Percentiles rank a stretch among this genome's conserved stretches.
Conservation (phyloP, 192 early-diverging fungal genomes). For the Coemansia sp. region DNA sequence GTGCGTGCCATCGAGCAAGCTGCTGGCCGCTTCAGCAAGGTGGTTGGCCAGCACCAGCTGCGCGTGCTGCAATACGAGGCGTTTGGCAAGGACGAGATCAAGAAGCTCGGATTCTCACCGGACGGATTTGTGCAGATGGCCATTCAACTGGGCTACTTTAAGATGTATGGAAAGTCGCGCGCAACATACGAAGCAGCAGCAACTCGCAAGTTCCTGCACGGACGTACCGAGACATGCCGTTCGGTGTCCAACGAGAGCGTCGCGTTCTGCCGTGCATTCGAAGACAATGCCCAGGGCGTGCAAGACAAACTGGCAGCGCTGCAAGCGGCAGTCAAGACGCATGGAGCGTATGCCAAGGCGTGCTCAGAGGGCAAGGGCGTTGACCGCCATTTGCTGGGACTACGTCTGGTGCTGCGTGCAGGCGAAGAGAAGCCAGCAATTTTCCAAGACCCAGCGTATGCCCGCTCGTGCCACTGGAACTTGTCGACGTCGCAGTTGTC, state of each 20-base stretch:
- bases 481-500: slow-evolving; percentile 92
- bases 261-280: slow-evolving; percentile 86
- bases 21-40: slow-evolving; percentile 68
- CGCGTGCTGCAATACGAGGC: slow-evolving; percentile 78
- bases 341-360: slow-evolving; percentile 75
- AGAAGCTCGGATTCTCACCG: slow-evolving; percentile 74
- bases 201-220: slow-evolving; percentile 88
- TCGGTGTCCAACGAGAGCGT: slow-evolving; percentile 75
- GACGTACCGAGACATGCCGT: slow-evolving; percentile 93
- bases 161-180: slow-evolving; percentile 72
- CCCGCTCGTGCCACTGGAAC: slow-evolving; percentile 86
- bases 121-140: slow-evolving; percentile 88
- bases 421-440: slow-evolving; percentile 79
- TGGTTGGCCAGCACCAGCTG: slow-evolving; percentile 79
- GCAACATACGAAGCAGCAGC: slow-evolving; percentile 94
- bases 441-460: slow-evolving; percentile 84
- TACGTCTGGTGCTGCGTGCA: slow-evolving; percentile 72
- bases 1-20: slow-evolving; percentile 63
- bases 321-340: slow-evolving; percentile 74
- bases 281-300: slow-evolving; percentile 48
- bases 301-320: slow-evolving; percentile 69
- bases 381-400: slow-evolving; percentile 90
- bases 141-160: slow-evolving; percentile 95
- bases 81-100: slow-evolving; percentile 95
- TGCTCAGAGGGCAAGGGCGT: slow-evolving; percentile 77